Evolutionary conservation across 495 filamentous ascomycete species (phyloP), one percentile per base, ranked within the genome.

Genomic region (Penicillium dipodomyicola): DNA sequence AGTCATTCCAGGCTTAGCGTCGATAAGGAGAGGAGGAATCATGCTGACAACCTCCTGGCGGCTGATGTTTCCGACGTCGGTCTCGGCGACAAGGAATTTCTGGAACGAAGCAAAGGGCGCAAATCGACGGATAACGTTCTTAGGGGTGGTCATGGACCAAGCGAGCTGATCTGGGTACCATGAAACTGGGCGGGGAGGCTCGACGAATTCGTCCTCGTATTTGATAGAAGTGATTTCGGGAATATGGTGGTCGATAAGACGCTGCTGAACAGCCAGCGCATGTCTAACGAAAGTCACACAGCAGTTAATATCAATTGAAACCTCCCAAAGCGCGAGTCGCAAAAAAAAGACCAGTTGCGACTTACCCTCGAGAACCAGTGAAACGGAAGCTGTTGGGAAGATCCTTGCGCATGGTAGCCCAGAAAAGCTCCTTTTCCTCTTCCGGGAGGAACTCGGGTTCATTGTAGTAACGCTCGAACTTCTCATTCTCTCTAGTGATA

Each of bases 11-110:
- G 95, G 91, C 50, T 83, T 82, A 29, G 96, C 73, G 66, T 96
- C 93, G 82, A 97, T 89, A 56, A 97, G 76, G 49, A 97, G 84
- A 22, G 95, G 95, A 23, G 94, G 94, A 59, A 98, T 96, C 94
- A 98, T 98, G 79, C 90, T 95, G 58, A 98, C 94, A 20, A 93
- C 84, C 75, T 98, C 94, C 72, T 98, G 94, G 63, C 94, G 83
- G 71, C 87, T 95, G 67, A 98, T 97, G 67, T 97, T 98, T 65
- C 94, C 94, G 49, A 96, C 90, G 44, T 88, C 91, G 11, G 94
- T 96, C 77, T 98, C 94, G 25, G 92, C 92, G 22, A 98, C 94
- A n/a, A 98, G 77, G 78, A 96, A 98, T 68, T 94, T 95, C 72
- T 98, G 94, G 72, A 98, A 97, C 15, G 87, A 87, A 44, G 90